Base-by-base conservation (phyloP, 2,329 filamentous ascomycete species). In the Verticillium klebahnii region DNA sequence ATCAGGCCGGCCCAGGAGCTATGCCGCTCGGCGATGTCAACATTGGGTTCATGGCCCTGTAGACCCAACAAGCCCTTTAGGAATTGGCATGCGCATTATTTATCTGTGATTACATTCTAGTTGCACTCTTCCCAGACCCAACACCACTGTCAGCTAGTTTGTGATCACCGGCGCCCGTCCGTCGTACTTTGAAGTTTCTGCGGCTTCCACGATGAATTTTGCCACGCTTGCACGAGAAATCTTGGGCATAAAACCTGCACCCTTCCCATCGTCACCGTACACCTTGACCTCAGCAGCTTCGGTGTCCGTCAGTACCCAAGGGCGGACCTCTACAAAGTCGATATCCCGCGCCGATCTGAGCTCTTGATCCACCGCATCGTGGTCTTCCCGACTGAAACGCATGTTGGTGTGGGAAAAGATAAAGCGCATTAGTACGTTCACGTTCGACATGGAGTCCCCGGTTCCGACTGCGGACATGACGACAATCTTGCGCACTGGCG, bases 381-480 rank as follows among this genome's bases (percentile, higher is more conserved):
- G 83, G 61, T 85, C 83, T 1, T 76, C 70, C 32, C 78, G 75
- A 56, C 78, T 78, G 34, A 77, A 71, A 23, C 66, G 71, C 77
- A 84, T 82, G 62, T 79, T 78, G 39, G 74, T 78, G 52, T 79
- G 70, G 36, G 69, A 73, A 66, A 86, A 78, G n/a, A 84, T 63
- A 37, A 75, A 61, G 17, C 76, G 74, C 65, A 84, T 67, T 1
- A 78, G 69, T 37, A 72, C 76, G 54, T 75, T 70, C 62, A 83
- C 67, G 58, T 77, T 76, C 0, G 62, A 31, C 69, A 73, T 80
- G 5, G 82, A 84, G 34, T 74, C 69, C 0, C 78, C 81, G 1
- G 79, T 76, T 12, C 83, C 84, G 63, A 81, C 78, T 1, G 80
- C 77, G 14, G 79, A 82, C 70, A 85, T 77, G 57, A 82, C 72